phyloP scores from a whole-genome alignment of 2,329 filamentous ascomycete genomes.

The Aspergillus bombycis region DNA sequence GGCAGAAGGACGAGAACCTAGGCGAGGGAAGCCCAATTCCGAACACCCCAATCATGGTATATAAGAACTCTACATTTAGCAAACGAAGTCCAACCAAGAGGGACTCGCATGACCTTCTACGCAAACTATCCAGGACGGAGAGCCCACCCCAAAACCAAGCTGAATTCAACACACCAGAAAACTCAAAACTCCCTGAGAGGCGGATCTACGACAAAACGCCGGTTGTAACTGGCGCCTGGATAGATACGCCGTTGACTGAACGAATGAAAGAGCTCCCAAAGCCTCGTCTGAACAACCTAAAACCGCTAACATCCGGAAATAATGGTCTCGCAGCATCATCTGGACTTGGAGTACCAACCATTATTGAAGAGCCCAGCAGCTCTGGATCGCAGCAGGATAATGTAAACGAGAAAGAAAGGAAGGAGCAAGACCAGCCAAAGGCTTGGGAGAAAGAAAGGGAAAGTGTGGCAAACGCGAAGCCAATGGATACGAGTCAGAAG shows the following conservation, averaged over 20 bases:
- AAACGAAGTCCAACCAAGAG: constrained; percentile 35
- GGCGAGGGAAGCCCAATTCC: constrained; percentile 35
- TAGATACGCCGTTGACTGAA: constrained; percentile 51
- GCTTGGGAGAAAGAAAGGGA: neutral
- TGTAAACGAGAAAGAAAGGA: constrained; percentile 6
- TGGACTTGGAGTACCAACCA: constrained; percentile 13
- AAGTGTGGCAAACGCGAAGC: neutral
- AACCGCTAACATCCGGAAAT: constrained; percentile 19
- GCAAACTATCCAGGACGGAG: constrained; percentile 44
- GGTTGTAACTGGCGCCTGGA: constrained; percentile 49
- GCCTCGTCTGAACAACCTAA: constrained; percentile 30
- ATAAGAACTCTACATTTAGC: constrained; percentile 35
- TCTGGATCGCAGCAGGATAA: constrained; percentile 8
- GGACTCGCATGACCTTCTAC: constrained; percentile 47
- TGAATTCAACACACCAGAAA: constrained; percentile 37
- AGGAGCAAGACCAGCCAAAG: neutral
- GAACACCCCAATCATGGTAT: constrained; percentile 44
- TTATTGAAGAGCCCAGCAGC: constrained; percentile 6
- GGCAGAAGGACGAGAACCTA: constrained; percentile 19
- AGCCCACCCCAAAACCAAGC: constrained; percentile 35
- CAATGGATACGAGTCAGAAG: neutral
- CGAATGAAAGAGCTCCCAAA: constrained; percentile 28
- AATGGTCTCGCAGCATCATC: neutral
- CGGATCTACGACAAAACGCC: constrained; percentile 48
- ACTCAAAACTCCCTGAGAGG: constrained; percentile 32